Conservation (phyloP, 768 basidiomycete genomes). For the Phanerodontia chrysosporium region DNA sequence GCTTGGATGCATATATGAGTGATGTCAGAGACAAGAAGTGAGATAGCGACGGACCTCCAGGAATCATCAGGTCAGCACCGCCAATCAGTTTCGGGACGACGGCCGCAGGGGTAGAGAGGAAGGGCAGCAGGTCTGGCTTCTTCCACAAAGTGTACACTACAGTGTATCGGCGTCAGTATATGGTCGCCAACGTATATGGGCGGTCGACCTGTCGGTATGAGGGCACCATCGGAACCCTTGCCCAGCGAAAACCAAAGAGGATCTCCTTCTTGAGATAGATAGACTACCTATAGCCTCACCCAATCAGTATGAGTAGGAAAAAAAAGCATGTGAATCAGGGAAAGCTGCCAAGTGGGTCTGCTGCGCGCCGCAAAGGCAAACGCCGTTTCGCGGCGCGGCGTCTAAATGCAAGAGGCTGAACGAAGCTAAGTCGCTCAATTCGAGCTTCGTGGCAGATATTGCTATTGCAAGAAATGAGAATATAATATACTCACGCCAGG, state of each 20-base stretch:
- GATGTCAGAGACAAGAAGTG: not conserved
- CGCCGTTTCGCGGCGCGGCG: too few relatives aligned
- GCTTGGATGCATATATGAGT: constrained; percentile 29
- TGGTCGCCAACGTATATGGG: too few relatives aligned
- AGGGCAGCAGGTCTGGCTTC: constrained; percentile 60
- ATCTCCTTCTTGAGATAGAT: constrained; percentile 59
- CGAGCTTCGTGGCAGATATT: too few relatives aligned
- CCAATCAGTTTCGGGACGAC: constrained; percentile 69
- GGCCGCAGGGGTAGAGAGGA: constrained; percentile 62
- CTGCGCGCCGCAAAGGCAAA: too few relatives aligned
- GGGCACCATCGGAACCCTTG: constrained; percentile 52
- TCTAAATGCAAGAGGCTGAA: too few relatives aligned
- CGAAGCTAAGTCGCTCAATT: too few relatives aligned
- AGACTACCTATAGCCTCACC: constrained; percentile 63
- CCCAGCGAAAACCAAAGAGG: constrained; percentile 79
- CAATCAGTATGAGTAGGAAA: too few relatives aligned
- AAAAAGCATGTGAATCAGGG: too few relatives aligned
- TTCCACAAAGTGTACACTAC: constrained; percentile 79
- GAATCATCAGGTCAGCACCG: constrained; percentile 89
- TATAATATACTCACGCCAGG: constrained; percentile 49
- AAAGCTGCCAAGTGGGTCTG: too few relatives aligned
- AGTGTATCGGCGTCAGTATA: too few relatives aligned
- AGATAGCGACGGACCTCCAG: constrained; percentile 60
- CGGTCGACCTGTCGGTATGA: constrained; percentile 68
- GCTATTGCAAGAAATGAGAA: too few relatives aligned